Conservation (phyloP, 2,329 filamentous ascomycete species). For the Trichoderma asperellum region DNA sequence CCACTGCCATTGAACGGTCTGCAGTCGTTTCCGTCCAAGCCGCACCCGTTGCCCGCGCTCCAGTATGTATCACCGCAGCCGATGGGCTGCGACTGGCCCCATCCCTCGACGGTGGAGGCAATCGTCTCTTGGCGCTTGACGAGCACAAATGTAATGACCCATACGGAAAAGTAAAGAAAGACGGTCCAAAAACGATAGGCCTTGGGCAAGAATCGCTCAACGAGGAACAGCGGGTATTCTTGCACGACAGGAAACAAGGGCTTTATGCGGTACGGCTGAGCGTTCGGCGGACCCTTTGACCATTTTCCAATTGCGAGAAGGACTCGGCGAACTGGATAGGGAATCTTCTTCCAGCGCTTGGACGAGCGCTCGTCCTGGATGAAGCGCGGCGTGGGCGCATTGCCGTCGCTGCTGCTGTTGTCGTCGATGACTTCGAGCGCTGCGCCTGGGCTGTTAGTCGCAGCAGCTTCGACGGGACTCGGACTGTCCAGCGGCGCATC, state of each 20-base stretch:
- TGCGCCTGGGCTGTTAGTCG: slow-evolving; percentile 4
- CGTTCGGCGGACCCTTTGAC: slow-evolving; percentile 60
- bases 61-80: slow-evolving; percentile 72
- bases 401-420: slow-evolving; percentile 39
- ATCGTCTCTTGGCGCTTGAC: slow-evolving; percentile 67
- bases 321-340: slow-evolving; percentile 57
- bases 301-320: slow-evolving; percentile 51
- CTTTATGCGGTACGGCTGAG: slow-evolving; percentile 53
- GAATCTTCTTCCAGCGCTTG: slow-evolving; percentile 62
- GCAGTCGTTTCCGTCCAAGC: slow-evolving; percentile 73
- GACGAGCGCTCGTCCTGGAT: slow-evolving; percentile 55
- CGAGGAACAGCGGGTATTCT: slow-evolving; percentile 64
- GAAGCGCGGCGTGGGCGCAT: slow-evolving; percentile 61
- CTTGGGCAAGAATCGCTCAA: slow-evolving; percentile 66
- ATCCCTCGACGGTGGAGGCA: slow-evolving; percentile 65
- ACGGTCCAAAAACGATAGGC: slow-evolving; percentile 63
- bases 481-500: slow-evolving; percentile 48
- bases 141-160: slow-evolving; percentile 71
- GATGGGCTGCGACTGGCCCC: slow-evolving; percentile 67
- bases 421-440: slow-evolving; percentile 51
- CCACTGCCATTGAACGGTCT: slow-evolving; percentile 72
- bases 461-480: slow-evolving; percentile 33
- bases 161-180: slow-evolving; percentile 63
- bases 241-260: slow-evolving; percentile 70
- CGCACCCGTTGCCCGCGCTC: slow-evolving; percentile 71